Evolutionary conservation across 441 rosid genomes (phyloP), one percentile per base, ranked within the genome.

Genomic region (Gossypium davidsonii): DNA sequence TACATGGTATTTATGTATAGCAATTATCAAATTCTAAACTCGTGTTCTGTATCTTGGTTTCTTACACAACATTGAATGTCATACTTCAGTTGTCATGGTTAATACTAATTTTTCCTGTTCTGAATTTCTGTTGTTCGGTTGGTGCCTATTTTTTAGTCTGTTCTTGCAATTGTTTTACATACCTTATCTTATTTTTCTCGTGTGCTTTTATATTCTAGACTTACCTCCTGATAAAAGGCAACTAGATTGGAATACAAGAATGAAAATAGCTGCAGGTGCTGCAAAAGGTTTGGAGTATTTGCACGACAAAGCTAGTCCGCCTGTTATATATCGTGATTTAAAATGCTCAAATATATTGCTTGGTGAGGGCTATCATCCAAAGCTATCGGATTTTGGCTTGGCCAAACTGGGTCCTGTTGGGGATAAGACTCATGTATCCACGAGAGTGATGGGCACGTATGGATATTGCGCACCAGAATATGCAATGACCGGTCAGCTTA

Each of bases 401-500:
- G 98, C 98, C 52, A 94, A 92, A 83, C 76, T 94, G 77, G 98
- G 98, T 75, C 98, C 98, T 37, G 97, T 93, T 53, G 98, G 98
- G 17, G 98, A 93, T 75, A 88, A 93, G 75, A 91, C 98, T 7
- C 97, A 93, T 73, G 96, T 93, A 67, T 91, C 98, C 4, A 93
- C 98, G 4, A 88, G 98, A 77, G 98, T 93, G 77, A 93, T 93
- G 98, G 98, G 98, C 76, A 93, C 98, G 1, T 90, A 90, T 53
- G 98, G 98, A 71, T 93, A 93, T 76, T 93, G 98, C 80, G 98
- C 98, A 49, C 98, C 98, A 3, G 98, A 93, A 72, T 93, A 93
- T 73, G 98, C 98, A 74, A 90, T 94, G 97, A 94, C 98, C 0
- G 98, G 97, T 37, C 98, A 94, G 86, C 97, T 94, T 65, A 92